A percentile compares a stretch with the other conserved stretches of the same genome.
phyloP scores from a whole-genome alignment of 352 stramenopile species.

The Pythium volutum region DNA sequence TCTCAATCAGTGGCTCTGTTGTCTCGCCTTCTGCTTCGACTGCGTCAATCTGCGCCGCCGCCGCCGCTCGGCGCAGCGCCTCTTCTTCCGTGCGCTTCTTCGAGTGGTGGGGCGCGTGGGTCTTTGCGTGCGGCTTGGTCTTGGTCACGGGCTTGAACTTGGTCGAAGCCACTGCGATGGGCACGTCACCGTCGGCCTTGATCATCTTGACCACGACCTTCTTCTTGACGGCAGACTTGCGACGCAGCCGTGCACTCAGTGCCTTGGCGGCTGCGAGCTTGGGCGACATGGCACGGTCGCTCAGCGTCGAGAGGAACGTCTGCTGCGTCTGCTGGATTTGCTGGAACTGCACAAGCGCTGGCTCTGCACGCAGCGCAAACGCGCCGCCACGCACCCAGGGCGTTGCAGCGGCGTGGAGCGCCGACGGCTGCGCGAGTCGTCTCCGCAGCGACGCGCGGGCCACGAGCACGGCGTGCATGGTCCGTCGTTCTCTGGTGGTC shows the following conservation, averaged over 20 bases:
- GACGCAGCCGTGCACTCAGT: slow-evolving; percentile 23
- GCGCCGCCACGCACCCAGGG: not conserved
- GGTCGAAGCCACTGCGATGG: slow-evolving; percentile 1
- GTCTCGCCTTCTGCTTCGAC: not conserved
- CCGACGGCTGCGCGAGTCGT: slow-evolving; percentile 18
- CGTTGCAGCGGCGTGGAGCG: slow-evolving; percentile 9
- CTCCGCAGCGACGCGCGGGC: slow-evolving; percentile 23
- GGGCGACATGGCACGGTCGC: slow-evolving; percentile 10
- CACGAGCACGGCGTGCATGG: slow-evolving; percentile 22
- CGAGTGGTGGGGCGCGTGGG: not conserved
- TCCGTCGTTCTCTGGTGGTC: not conserved
- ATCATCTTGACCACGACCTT: slow-evolving; percentile 23
- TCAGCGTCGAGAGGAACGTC: slow-evolving; percentile 3
- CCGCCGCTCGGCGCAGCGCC: not conserved
- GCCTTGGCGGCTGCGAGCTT: slow-evolving; percentile 25
- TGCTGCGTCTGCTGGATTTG: too few relatives aligned
- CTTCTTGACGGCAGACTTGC: slow-evolving; percentile 23
- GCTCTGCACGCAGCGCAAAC: slow-evolving; percentile 10
- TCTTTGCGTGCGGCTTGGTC: slow-evolving; percentile 10
- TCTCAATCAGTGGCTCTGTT: not conserved
- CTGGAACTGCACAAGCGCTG: not conserved
- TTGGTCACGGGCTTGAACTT: not conserved
- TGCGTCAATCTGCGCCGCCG: not conserved
- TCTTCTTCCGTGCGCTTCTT: too few relatives aligned
- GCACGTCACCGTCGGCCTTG: slow-evolving; percentile 16